Evolutionary conservation across 345 rosid species (phyloP).

Genomic region (Hypericum androsaemum): DNA sequence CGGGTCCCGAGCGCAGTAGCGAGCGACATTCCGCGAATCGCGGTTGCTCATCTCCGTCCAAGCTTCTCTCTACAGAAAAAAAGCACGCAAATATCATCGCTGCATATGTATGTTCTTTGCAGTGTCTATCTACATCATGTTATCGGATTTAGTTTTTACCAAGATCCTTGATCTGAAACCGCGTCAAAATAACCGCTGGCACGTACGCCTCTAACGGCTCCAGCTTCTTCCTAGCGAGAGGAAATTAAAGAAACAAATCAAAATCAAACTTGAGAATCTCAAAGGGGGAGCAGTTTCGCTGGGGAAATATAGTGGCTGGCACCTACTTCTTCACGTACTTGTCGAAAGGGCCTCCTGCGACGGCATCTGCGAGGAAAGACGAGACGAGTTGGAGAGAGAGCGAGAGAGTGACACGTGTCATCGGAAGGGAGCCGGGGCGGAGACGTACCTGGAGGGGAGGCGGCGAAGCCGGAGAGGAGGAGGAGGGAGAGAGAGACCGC

Average conservation of each 20-base stretch:
- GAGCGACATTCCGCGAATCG: constrained; percentile 47
- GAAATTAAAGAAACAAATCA: not conserved
- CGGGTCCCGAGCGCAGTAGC: constrained; percentile 66
- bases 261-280: too few relatives aligned
- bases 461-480: constrained; percentile 23
- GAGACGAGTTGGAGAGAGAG: not conserved
- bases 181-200: constrained; percentile 70
- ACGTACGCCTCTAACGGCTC: constrained; percentile 73
- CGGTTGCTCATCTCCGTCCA: constrained; percentile 45
- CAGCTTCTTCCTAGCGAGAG: constrained; percentile 59
- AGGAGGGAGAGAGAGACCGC: constrained; percentile 49
- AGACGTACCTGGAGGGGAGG: constrained; percentile 14
- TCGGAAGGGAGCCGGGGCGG: constrained; percentile 23
- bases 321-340: constrained; percentile 64
- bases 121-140: too few relatives aligned
- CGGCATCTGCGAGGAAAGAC: constrained; percentile 38
- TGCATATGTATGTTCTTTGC: not conserved
- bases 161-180: constrained; percentile 60
- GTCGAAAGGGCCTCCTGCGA: constrained; percentile 42
- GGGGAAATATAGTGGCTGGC: not conserved
- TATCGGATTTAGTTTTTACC: too few relatives aligned
- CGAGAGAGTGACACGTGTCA: constrained; percentile 18
- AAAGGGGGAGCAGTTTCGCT: not conserved
- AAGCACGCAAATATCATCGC: constrained; percentile 4
- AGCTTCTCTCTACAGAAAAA: constrained; percentile 30